phyloP scores from a whole-genome alignment of 106 monocot genomes.

The Xerophyta viscosa region DNA sequence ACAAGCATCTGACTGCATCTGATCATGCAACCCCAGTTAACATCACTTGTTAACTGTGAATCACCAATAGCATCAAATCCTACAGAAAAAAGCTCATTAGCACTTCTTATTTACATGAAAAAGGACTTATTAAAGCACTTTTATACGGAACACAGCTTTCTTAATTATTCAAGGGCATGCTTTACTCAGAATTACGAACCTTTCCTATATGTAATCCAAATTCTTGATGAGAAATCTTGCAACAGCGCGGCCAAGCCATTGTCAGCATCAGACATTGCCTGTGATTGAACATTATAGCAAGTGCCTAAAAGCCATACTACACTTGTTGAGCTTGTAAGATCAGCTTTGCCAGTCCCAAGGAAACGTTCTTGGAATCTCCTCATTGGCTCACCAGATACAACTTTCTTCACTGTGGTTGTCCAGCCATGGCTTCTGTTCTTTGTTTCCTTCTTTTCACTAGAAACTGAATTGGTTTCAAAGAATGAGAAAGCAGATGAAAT shows the following conservation, averaged over 20 bases:
- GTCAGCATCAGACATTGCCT: slow-evolving; percentile 28
- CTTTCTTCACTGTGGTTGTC: slow-evolving; percentile 51
- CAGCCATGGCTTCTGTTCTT: slow-evolving; percentile 53
- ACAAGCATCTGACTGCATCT: slow-evolving; percentile 99
- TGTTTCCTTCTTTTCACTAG: slow-evolving; percentile 21
- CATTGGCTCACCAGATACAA: slow-evolving; percentile 46
- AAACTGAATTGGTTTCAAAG: slow-evolving; percentile 32
- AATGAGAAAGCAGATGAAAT: slow-evolving; percentile 51
- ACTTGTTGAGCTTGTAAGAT: slow-evolving; percentile 54
- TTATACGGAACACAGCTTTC: background rate
- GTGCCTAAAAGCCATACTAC: slow-evolving; percentile 84
- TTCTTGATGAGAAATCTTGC: slow-evolving; percentile 88
- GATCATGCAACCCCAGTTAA: slow-evolving; percentile 99
- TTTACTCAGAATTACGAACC: slow-evolving; percentile 25
- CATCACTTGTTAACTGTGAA: slow-evolving; percentile 74
- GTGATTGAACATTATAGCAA: slow-evolving; percentile 54
- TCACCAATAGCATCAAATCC: slow-evolving; percentile 85
- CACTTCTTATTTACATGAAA: background rate
- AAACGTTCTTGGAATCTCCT: slow-evolving; percentile 72
- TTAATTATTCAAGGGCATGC: background rate
- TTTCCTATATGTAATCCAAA: slow-evolving; percentile 97
- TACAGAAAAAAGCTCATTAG: slow-evolving; percentile 13
- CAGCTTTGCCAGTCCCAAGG: slow-evolving; percentile 41
- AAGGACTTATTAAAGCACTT: background rate
- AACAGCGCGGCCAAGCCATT: slow-evolving; percentile 39